These are phyloP conservation scores for Suhomyces vadensis DNA, from an alignment of 805 yeast species.

Conservation along the genomic window DNA sequence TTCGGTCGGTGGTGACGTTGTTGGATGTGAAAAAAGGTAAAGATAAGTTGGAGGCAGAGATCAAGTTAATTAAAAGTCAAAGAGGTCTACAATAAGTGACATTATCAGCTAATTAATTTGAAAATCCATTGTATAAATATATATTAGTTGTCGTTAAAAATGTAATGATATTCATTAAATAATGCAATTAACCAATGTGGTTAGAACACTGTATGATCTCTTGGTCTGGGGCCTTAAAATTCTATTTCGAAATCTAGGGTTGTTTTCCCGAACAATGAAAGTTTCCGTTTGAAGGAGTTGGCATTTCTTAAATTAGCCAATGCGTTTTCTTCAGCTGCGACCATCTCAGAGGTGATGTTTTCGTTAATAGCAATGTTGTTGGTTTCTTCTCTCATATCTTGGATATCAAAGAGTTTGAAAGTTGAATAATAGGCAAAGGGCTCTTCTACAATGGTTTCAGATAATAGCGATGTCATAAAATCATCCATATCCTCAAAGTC, in stretches of 20 bases:
- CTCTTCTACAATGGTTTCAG: conserved; percentile 3
- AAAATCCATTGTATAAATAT: not conserved
- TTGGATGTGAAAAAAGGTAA: conserved; percentile 83
- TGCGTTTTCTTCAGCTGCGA: not conserved
- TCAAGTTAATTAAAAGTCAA: conserved; percentile 43
- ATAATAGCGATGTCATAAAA: conserved; percentile 10
- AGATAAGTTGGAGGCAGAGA: conserved; percentile 85
- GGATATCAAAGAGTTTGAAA: conserved; percentile 12
- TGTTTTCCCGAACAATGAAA: not conserved
- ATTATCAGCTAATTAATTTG: not conserved
- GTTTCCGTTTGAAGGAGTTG: not conserved
- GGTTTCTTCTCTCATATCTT: conserved; percentile 7
- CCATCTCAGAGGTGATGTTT: not conserved
- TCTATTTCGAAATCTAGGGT: not conserved
- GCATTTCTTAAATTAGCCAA: not conserved
- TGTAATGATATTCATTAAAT: conserved; percentile 2
- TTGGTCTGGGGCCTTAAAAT: too few species aligned
- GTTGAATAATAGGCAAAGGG: conserved; percentile 6
- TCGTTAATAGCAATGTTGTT: not conserved
- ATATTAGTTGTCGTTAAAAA: conserved; percentile 4
- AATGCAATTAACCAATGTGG: not conserved
- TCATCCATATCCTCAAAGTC: conserved; percentile 22
- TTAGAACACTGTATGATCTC: too few species aligned
- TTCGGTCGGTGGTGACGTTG: conserved; percentile 66
- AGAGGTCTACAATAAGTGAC: conserved; percentile 27